Evolutionary conservation across 305 asterid genomes (phyloP).

Genomic region (Plantago lanceolata): DNA sequence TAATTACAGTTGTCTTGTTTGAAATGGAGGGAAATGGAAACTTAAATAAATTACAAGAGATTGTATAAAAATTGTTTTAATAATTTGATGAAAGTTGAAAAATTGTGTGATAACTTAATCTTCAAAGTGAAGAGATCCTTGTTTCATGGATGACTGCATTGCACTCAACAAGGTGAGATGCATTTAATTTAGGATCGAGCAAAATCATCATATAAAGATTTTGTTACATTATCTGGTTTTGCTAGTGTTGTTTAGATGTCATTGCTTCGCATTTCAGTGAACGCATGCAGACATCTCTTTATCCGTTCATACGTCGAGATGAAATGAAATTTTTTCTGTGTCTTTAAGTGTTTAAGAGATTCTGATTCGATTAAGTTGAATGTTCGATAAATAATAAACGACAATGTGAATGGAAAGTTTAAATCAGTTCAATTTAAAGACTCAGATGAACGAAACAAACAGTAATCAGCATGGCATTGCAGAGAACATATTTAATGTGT

Average conservation of each 20-base stretch:
- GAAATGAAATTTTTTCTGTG: no score
- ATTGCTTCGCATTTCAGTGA: background rate
- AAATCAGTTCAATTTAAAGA: no score
- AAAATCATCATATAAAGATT: background rate
- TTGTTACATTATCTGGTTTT: conserved; percentile 22
- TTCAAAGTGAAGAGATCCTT: conserved; percentile 65
- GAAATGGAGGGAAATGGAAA: conserved; percentile 40
- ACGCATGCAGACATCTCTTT: background rate
- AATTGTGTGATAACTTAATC: conserved; percentile 20
- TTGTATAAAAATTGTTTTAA: conserved; percentile 5
- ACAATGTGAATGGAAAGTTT: no score
- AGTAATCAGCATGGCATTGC: no score
- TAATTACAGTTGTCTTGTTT: conserved; percentile 37
- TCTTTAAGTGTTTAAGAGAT: no score
- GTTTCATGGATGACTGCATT: conserved; percentile 71
- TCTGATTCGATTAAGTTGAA: no score
- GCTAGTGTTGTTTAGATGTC: background rate
- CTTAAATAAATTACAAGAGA: conserved; percentile 18
- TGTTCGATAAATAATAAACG: no score
- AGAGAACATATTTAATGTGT: no score
- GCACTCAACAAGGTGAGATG: conserved; percentile 34
- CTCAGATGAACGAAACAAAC: no score
- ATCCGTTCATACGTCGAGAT: no score
- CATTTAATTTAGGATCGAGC: background rate
- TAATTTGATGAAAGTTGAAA: conserved; percentile 24